These are phyloP conservation scores for Magnusiomyces tetraspermus DNA, from an alignment of 1,139 yeast genomes.

Conservation along the genomic window DNA sequence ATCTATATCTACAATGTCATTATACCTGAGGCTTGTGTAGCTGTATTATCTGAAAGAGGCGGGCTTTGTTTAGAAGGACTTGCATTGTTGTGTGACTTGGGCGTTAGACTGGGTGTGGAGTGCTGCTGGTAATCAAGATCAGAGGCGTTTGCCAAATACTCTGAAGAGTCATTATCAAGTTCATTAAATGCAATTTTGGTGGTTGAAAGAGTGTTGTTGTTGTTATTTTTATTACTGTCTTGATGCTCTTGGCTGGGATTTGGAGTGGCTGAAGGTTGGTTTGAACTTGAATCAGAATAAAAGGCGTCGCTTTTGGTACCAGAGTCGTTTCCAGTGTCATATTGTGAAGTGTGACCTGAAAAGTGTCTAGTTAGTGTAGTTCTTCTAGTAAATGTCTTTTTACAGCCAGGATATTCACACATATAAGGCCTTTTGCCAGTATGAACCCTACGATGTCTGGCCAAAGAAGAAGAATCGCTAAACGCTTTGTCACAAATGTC, in stretches of 20 bases:
- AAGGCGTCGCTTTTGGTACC: neutral
- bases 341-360: constrained; percentile 38
- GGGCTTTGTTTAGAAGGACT: neutral
- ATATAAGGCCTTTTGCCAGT: constrained; percentile 55
- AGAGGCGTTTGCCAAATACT: neutral
- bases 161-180: neutral
- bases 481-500: constrained; percentile 32
- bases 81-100: neutral
- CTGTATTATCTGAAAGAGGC: neutral
- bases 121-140: neutral
- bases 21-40: neutral
- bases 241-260: neutral
- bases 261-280: neutral
- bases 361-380: constrained; percentile 64
- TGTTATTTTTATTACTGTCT: no score
- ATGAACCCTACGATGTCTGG: constrained; percentile 35
- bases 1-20: neutral
- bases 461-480: constrained; percentile 35
- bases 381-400: constrained; percentile 54
- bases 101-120: neutral
- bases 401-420: constrained; percentile 59
- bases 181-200: neutral
- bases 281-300: neutral
- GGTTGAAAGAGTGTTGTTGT: neutral
- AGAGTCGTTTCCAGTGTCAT: neutral